Conservation (phyloP, 2,329 filamentous ascomycete genomes). For the Neopestalotiopsis sp. region DNA sequence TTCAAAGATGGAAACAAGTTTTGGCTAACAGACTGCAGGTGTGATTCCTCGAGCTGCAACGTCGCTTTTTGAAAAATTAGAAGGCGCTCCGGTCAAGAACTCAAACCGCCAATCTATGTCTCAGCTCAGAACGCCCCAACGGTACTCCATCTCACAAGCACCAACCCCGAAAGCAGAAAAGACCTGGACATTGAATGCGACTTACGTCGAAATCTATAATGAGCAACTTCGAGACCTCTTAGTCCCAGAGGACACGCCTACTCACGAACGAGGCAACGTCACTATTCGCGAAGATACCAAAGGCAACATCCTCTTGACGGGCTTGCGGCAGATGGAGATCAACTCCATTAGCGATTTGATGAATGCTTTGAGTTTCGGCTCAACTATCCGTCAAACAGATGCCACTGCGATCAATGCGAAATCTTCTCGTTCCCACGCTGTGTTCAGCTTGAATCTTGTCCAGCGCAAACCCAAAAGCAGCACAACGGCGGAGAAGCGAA, state of each 20-base stretch:
- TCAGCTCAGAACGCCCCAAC: slow-evolving; percentile 78
- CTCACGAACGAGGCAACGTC: slow-evolving; percentile 77
- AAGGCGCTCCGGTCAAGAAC: slow-evolving; percentile 51
- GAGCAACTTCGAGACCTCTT: slow-evolving; percentile 92
- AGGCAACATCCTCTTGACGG: slow-evolving; percentile 92
- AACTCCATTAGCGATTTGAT: slow-evolving; percentile 92
- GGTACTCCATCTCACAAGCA: slow-evolving; percentile 69
- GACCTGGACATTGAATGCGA: slow-evolving; percentile 90
- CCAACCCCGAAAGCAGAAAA: slow-evolving; percentile 61
- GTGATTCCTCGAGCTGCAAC: slow-evolving; percentile 93
- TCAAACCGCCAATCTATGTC: slow-evolving; percentile 72
- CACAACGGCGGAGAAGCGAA: slow-evolving; percentile 75
- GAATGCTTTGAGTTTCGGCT: slow-evolving; percentile 88
- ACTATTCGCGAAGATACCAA: slow-evolving; percentile 93
- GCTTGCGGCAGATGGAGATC: slow-evolving; percentile 85
- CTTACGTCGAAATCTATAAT: slow-evolving; percentile 98
- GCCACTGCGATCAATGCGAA: slow-evolving; percentile 97
- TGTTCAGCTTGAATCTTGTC: slow-evolving; percentile 93
- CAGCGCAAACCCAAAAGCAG: slow-evolving; percentile 74
- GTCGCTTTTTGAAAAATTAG: slow-evolving; percentile 86
- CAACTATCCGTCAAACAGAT: slow-evolving; percentile 93
- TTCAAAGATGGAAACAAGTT: neutral
- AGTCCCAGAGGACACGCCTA: slow-evolving; percentile 73
- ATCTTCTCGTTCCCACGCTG: slow-evolving; percentile 95
- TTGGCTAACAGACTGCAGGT: slow-evolving; percentile 56